A percentile compares a stretch with the other conserved stretches of the same genome.
phyloP scores from a whole-genome alignment of 176 grass and related monocot genomes.

The Oryza glumipatula region DNA sequence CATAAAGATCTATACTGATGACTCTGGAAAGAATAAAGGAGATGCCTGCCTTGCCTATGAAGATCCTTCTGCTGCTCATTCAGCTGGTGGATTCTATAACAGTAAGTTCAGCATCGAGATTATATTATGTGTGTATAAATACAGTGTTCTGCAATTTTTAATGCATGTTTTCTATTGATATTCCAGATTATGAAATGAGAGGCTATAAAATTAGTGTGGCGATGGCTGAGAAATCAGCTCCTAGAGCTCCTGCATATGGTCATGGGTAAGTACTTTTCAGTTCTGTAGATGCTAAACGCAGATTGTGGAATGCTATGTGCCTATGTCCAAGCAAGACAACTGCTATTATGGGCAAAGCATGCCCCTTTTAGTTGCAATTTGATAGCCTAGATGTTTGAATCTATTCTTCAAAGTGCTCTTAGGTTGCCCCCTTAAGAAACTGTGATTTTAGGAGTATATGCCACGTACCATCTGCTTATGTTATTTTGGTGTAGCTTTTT shows the following conservation, averaged over 20 bases:
- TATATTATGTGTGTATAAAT: slow-evolving; percentile 4
- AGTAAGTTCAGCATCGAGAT: slow-evolving; percentile 51
- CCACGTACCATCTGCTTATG: background rate
- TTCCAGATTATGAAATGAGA: slow-evolving; percentile 95
- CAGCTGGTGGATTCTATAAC: slow-evolving; percentile 96
- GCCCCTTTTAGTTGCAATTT: background rate
- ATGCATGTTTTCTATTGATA: slow-evolving; percentile 35
- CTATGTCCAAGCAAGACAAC: background rate
- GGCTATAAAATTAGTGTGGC: slow-evolving; percentile 85
- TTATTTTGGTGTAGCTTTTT: slow-evolving; percentile 17
- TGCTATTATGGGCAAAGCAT: background rate
- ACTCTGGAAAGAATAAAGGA: slow-evolving; percentile 90
- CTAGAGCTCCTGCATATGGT: slow-evolving; percentile 77
- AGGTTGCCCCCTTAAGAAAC: background rate
- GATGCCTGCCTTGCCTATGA: slow-evolving; percentile 98
- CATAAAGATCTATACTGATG: slow-evolving; percentile 98
- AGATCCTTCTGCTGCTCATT: slow-evolving; percentile 97
- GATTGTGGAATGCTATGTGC: background rate
- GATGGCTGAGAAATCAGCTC: slow-evolving; percentile 99
- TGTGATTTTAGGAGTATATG: background rate
- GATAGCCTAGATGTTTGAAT: background rate
- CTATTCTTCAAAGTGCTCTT: background rate
- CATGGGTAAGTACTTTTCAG: slow-evolving; percentile 68
- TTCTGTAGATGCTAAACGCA: slow-evolving; percentile 23
- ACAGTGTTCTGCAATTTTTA: slow-evolving; percentile 5